Evolutionary conservation across 345 rosid genomes (phyloP).

Genomic region (Brassica incana): DNA sequence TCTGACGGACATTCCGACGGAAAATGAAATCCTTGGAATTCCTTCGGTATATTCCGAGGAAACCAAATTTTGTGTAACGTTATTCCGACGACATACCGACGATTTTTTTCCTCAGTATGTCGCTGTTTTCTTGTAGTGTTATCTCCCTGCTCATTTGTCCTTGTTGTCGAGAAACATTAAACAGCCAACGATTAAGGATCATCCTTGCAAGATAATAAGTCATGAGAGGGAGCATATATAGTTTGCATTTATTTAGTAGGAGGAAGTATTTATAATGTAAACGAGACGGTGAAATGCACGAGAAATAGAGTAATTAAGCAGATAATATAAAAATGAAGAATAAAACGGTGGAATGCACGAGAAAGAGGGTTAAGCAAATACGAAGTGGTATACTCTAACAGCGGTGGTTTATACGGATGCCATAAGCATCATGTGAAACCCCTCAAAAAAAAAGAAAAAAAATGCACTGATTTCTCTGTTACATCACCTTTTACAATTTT

Average conservation of each 20-base stretch:
- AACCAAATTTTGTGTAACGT: too few species aligned
- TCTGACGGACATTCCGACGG: too few species aligned
- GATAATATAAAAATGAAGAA: not conserved
- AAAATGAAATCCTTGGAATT: too few species aligned
- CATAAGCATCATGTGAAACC: conserved; percentile 35
- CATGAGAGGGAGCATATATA: not conserved
- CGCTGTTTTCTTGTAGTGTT: too few species aligned
- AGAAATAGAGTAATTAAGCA: not conserved
- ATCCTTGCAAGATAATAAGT: not conserved
- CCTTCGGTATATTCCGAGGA: too few species aligned
- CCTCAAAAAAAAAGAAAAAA: not conserved
- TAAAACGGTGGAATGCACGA: conserved; percentile 36
- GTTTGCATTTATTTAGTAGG: not conserved
- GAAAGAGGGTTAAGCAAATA: conserved; percentile 31
- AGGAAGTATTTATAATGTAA: not conserved
- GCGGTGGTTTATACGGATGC: conserved; percentile 37
- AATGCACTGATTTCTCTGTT: not conserved
- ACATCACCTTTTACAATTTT: conserved; percentile 13
- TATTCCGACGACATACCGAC: too few species aligned
- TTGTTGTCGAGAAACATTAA: not conserved
- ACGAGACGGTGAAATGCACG: not conserved
- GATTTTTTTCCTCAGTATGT: too few species aligned
- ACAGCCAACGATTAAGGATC: not conserved
- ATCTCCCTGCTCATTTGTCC: not conserved
- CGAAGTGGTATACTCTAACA: conserved; percentile 22